Conservation (phyloP, 306 rosid genomes). For the Oxytropis ochrocephala region DNA sequence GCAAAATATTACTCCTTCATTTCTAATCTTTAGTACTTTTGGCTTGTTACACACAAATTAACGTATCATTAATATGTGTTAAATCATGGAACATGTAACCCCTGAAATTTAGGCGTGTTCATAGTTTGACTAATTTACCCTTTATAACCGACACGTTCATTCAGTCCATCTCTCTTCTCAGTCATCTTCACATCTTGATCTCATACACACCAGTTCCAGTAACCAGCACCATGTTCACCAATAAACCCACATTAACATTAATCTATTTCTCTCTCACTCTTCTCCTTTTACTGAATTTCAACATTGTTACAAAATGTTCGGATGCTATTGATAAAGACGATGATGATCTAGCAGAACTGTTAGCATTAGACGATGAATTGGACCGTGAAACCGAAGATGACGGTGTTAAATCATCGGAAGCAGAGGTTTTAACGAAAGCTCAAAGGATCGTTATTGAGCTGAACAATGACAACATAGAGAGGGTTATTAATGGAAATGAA, state of each 20-base stretch:
- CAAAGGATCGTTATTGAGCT: conserved; percentile 87
- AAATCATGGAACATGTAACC: conserved; percentile 18
- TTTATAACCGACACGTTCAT: not conserved
- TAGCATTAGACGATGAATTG: conserved; percentile 76
- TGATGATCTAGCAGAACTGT: conserved; percentile 57
- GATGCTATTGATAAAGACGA: conserved; percentile 35
- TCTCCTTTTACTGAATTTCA: conserved; percentile 33
- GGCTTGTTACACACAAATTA: too few relatives aligned
- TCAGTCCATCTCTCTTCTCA: conserved; percentile 1
- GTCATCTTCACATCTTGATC: conserved; percentile 28
- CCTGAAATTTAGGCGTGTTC: conserved; percentile 28
- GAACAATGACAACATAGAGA: conserved; percentile 60
- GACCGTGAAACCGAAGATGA: conserved; percentile 32
- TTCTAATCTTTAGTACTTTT: too few relatives aligned
- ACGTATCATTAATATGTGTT: too few relatives aligned
- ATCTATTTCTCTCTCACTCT: conserved; percentile 42
- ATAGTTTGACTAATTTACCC: not conserved
- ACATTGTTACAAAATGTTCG: conserved; percentile 30
- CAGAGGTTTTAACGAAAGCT: conserved; percentile 67
- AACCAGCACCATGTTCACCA: conserved; percentile 27
- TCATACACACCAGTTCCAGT: not conserved
- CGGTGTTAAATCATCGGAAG: conserved; percentile 60
- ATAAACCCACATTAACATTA: conserved; percentile 50
- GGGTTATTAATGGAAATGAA: conserved; percentile 59
- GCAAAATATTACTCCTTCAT: too few relatives aligned